Evolutionary conservation across 2,329 filamentous ascomycete genomes (phyloP).

Genomic region (Venturia carpophila): DNA sequence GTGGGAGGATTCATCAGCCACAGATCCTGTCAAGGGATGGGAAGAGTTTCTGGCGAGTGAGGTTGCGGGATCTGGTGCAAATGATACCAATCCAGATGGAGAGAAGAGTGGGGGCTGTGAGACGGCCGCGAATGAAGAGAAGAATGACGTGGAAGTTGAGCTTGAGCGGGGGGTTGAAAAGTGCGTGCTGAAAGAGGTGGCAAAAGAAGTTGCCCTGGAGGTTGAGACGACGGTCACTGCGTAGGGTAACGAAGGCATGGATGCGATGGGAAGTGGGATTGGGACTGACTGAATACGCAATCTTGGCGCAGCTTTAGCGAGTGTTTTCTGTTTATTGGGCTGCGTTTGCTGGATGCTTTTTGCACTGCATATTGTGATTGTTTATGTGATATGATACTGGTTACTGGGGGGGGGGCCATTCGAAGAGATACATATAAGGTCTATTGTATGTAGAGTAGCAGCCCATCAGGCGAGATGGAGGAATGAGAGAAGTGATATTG

Average conservation of each 20-base stretch:
- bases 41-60: conserved; percentile 4
- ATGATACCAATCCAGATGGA: background rate
- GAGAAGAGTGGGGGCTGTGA: background rate
- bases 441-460: background rate
- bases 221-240: background rate
- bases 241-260: background rate
- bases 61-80: background rate
- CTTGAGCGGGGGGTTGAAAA: background rate
- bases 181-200: background rate
- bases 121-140: background rate
- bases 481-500: background rate
- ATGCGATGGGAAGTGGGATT: background rate
- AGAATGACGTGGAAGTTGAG: background rate
- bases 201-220: background rate
- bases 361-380: background rate
- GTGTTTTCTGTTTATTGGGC: background rate
- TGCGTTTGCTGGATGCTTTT: background rate
- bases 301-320: background rate
- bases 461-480: background rate
- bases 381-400: background rate
- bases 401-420: no score
- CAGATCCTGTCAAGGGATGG: conserved; percentile 15
- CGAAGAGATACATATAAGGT: background rate
- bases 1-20: conserved; percentile 16
- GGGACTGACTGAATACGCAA: background rate